phyloP scores from a whole-genome alignment of 2,329 filamentous ascomycete species.

The Pseudocercospora macadamiae region DNA sequence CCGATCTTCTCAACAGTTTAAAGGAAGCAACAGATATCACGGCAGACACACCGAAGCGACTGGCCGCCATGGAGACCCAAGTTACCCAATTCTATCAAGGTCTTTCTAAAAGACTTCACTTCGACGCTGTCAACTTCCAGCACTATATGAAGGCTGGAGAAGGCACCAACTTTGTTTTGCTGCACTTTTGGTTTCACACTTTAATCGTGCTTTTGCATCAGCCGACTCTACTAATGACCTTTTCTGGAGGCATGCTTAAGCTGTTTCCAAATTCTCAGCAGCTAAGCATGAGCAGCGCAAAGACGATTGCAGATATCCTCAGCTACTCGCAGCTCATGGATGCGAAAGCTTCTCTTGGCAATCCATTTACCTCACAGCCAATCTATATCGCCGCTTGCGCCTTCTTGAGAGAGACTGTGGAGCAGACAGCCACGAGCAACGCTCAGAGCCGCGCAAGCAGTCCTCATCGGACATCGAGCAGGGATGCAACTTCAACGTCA shows the following conservation, averaged over 20 bases:
- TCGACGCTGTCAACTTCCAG: slow-evolving; percentile 85
- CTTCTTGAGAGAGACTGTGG: slow-evolving; percentile 79
- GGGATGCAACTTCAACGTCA: slow-evolving; percentile 12
- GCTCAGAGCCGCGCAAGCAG: slow-evolving; percentile 56
- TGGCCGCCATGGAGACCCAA: slow-evolving; percentile 78
- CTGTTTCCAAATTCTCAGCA: slow-evolving; percentile 80
- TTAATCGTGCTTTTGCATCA: slow-evolving; percentile 84
- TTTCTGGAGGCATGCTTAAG: slow-evolving; percentile 69
- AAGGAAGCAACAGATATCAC: slow-evolving; percentile 74
- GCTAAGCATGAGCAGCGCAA: slow-evolving; percentile 82
- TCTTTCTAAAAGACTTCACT: slow-evolving; percentile 74
- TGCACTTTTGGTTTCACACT: slow-evolving; percentile 89
- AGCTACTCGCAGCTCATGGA: slow-evolving; percentile 85
- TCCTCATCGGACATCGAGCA: slow-evolving; percentile 40
- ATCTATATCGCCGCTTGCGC: slow-evolving; percentile 91
- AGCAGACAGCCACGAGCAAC: slow-evolving; percentile 66
- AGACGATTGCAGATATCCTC: slow-evolving; percentile 87
- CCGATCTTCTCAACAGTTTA: slow-evolving; percentile 82
- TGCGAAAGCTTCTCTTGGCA: slow-evolving; percentile 81
- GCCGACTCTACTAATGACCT: slow-evolving; percentile 78
- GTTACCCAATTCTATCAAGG: slow-evolving; percentile 75
- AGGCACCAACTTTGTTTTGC: slow-evolving; percentile 81
- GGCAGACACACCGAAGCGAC: slow-evolving; percentile 69
- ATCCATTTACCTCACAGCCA: slow-evolving; percentile 83
- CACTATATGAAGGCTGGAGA: slow-evolving; percentile 79